Base-by-base conservation (phyloP, 306 rosid genomes). In the Prunus mongolica region DNA sequence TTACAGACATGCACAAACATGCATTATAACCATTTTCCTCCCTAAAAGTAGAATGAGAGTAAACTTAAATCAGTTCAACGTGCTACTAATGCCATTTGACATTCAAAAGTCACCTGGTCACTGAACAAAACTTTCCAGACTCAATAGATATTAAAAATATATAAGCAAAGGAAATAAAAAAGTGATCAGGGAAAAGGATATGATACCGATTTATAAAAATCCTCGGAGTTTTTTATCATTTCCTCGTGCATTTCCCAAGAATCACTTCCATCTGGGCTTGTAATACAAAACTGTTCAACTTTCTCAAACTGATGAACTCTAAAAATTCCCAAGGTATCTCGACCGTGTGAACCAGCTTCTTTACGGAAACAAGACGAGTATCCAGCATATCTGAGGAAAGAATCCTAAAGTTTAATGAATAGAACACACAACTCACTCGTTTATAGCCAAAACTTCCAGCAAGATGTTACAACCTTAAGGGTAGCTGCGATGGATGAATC, bases 271-370 rank as follows among this genome's bases (percentile, higher is more conserved):
- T 84, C 88, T 24, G 99, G 99, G 86, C 87, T 82, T 60, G 99
- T 96, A 20, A 92, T 19, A 80, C 96, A 96, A 62, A 96, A 96
- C 80, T 96, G 99, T 79, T 96, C 98, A 80, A 96, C 90, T 81
- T 96, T 96, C 84, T 96, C 99, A 78, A 92, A 96, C 72, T 96
- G 98, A 84, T 96, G 99, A 57, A 92, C 98, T 67, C 99, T 88
- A 74, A 96, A 96, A 71, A 96, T 90, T 80, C 98, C 97, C 65
- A 96, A 75, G 46, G 99, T 96, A 85, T 96, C 99, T 6, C 99
- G 93, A 56, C 99, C 99, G 49, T 96, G 99, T 57, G 98, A 85
- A 67, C 99, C 99, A 67, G 97, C 99, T 89, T 96, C 99, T 85
- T 92, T 92, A 2, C 97, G 97, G 75, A 96, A 96, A 84, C 99